phyloP scores from a whole-genome alignment of 129 eudicot genomes.

The Chrysanthemum lavandulifolium region DNA sequence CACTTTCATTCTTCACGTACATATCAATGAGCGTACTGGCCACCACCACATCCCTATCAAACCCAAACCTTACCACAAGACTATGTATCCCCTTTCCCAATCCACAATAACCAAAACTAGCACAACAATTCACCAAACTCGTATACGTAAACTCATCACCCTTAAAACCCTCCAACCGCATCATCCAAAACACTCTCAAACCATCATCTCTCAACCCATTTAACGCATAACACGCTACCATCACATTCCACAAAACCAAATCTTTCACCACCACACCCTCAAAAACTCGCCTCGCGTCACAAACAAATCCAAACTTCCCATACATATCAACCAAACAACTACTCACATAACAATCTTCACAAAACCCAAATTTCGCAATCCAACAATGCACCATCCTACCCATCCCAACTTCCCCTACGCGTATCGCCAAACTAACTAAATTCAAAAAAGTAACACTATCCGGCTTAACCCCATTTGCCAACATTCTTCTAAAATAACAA shows the following conservation, averaged over 20 bases:
- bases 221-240: slow-evolving; percentile 54
- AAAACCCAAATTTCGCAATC: slow-evolving; percentile 44
- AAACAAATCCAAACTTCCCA: slow-evolving; percentile 54
- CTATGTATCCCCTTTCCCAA: slow-evolving; percentile 55
- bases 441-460: slow-evolving; percentile 50
- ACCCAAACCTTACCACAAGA: slow-evolving; percentile 37
- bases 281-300: slow-evolving; percentile 45
- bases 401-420: slow-evolving; percentile 25
- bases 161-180: slow-evolving; percentile 43
- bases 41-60: slow-evolving; percentile 50
- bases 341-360: slow-evolving; percentile 42
- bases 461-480: slow-evolving; percentile 38
- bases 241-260: slow-evolving; percentile 73
- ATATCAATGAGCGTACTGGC: slow-evolving; percentile 57
- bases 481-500: slow-evolving; percentile 50
- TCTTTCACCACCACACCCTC: slow-evolving; percentile 40
- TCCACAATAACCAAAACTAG: slow-evolving; percentile 26
- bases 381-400: slow-evolving; percentile 53
- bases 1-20: slow-evolving; percentile 49
- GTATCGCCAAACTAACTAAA: slow-evolving; percentile 37
- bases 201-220: slow-evolving; percentile 45
- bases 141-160: slow-evolving; percentile 64
- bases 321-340: slow-evolving; percentile 52
- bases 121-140: slow-evolving; percentile 48
- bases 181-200: slow-evolving; percentile 39